phyloP scores from a whole-genome alignment of 2,329 filamentous ascomycete genomes.

The Penicillium sp. region DNA sequence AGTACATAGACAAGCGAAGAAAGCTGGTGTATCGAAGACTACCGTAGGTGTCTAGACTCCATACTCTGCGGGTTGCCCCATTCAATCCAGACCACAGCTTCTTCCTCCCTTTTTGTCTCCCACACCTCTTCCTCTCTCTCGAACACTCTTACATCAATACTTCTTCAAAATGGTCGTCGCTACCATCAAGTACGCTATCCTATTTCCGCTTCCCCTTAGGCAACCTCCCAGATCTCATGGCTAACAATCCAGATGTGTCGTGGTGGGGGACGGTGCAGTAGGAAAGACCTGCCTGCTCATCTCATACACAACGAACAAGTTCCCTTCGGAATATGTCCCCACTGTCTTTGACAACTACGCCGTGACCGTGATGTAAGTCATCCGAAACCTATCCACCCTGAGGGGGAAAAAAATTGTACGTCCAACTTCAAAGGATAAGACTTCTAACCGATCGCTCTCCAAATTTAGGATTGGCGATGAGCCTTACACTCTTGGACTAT shows the following conservation, averaged over 20 bases:
- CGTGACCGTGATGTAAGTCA: slow-evolving; percentile 95
- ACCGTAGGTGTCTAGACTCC: slow-evolving; percentile 24
- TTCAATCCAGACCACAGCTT: slow-evolving; percentile 29
- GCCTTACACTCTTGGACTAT: slow-evolving; percentile 93
- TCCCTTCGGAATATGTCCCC: slow-evolving; percentile 98
- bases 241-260: slow-evolving; percentile 71
- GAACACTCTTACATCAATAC: slow-evolving; percentile 3
- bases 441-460: slow-evolving; percentile 4
- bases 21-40: slow-evolving; percentile 6
- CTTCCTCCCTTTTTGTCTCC: slow-evolving; percentile 28
- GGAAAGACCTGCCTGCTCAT: slow-evolving; percentile 99
- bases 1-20: not conserved
- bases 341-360: slow-evolving; percentile 99
- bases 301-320: slow-evolving; percentile 99
- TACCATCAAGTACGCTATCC: slow-evolving; percentile 58
- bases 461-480: slow-evolving; percentile 88
- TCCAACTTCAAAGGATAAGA: not conserved
- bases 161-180: slow-evolving; percentile 55
- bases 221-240: slow-evolving; percentile 7
- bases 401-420: not conserved
- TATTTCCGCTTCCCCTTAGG: slow-evolving; percentile 10
- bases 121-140: slow-evolving; percentile 16
- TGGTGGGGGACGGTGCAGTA: slow-evolving; percentile 98
- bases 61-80: slow-evolving; percentile 23
- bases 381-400: not conserved